Conservation (phyloP, 2,329 filamentous ascomycete species). For the Exutisphaerella laricina region DNA sequence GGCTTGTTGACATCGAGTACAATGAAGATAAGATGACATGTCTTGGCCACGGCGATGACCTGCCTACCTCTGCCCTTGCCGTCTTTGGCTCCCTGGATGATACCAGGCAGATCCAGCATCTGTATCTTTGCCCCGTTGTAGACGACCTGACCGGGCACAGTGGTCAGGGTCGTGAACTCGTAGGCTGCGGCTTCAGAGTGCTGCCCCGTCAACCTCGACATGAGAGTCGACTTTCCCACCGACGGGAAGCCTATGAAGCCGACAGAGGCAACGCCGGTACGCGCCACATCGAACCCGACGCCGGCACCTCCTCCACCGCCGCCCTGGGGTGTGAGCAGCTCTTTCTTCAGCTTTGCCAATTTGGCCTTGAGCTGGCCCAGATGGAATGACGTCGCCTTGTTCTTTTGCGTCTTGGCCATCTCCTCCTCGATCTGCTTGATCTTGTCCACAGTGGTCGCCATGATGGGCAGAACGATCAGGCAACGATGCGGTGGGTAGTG, state of each 20-base stretch:
- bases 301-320: slow-evolving; percentile 72
- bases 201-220: slow-evolving; percentile 90
- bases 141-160: slow-evolving; percentile 88
- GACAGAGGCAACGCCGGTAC: slow-evolving; percentile 94
- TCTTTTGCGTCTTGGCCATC: slow-evolving; percentile 94
- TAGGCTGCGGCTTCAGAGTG: slow-evolving; percentile 97
- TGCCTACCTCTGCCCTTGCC: slow-evolving; percentile 95
- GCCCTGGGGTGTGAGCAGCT: slow-evolving; percentile 77
- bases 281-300: slow-evolving; percentile 93
- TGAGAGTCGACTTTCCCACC: slow-evolving; percentile 95
- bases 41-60: slow-evolving; percentile 98
- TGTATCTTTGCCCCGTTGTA: slow-evolving; percentile 98
- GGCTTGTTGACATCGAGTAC: slow-evolving; percentile 98
- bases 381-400: slow-evolving; percentile 32
- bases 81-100: slow-evolving; percentile 97
- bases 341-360: slow-evolving; percentile 93
- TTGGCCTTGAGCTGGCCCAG: slow-evolving; percentile 88
- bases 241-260: slow-evolving; percentile 98
- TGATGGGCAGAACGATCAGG: slow-evolving; percentile 36
- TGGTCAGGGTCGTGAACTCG: slow-evolving; percentile 97
- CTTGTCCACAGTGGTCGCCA: slow-evolving; percentile 98
- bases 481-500: not conserved
- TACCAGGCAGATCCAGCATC: slow-evolving; percentile 97
- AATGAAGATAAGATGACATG: slow-evolving; percentile 97
- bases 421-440: slow-evolving; percentile 97